A percentile compares a stretch with the other conserved stretches of the same genome.
Conservation (phyloP, 805 yeast species). For the Nakazawaea siamensis region DNA sequence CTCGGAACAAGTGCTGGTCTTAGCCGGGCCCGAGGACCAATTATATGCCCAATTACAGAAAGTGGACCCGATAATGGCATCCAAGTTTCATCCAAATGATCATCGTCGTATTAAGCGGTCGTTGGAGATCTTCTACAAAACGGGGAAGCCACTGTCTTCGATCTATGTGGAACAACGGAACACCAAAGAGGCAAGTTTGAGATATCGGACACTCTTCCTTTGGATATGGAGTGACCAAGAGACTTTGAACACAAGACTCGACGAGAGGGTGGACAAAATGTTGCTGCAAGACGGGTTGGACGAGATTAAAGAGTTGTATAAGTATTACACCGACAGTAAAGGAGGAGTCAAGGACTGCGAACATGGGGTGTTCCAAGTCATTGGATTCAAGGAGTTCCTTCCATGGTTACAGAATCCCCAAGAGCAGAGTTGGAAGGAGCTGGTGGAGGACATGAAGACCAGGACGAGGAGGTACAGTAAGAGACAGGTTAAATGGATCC, state of each 20-base stretch:
- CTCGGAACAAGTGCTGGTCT: conserved; percentile 25
- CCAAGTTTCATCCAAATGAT: conserved; percentile 90
- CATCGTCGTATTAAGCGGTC: conserved; percentile 71
- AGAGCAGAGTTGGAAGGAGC: conserved; percentile 13
- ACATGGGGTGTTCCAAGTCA: conserved; percentile 86
- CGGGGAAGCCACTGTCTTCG: conserved; percentile 63
- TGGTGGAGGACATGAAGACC: conserved; percentile 68
- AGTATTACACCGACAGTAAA: conserved; percentile 24
- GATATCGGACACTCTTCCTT: conserved; percentile 56
- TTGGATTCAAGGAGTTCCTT: conserved; percentile 85
- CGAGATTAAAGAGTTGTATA: conserved; percentile 59
- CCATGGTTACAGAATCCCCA: conserved; percentile 31
- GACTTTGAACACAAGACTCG: conserved; percentile 54
- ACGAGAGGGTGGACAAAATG: conserved; percentile 81
- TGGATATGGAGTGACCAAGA: conserved; percentile 75
- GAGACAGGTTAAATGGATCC: conserved; percentile 86
- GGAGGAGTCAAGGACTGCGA: conserved; percentile 32
- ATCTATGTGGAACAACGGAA: conserved; percentile 55
- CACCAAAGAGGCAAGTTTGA: conserved; percentile 30
- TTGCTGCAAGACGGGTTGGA: conserved; percentile 54
- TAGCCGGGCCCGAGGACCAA: conserved; percentile 47
- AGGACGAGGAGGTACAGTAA: conserved; percentile 83
- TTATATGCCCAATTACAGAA: conserved; percentile 38
- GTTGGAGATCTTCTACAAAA: conserved; percentile 64
- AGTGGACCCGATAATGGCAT: conserved; percentile 65